Percentiles rank a stretch among this genome's conserved stretches.
Evolutionary conservation across 2,329 filamentous ascomycete species (phyloP).

Genomic region (Xylariales sp.): DNA sequence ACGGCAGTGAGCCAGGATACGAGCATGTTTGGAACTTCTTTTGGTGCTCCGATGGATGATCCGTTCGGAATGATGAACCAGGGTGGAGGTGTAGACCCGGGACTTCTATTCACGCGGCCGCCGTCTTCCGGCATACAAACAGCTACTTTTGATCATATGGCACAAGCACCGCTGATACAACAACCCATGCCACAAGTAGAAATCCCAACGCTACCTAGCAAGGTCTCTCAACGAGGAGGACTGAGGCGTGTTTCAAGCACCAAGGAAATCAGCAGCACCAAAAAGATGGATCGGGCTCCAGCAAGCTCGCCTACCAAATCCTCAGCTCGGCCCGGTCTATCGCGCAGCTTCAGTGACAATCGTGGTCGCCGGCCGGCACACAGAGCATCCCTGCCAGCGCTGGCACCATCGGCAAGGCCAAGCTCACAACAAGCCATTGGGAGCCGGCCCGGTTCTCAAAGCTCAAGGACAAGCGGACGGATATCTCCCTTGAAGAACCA

Average conservation of each 20-base stretch:
- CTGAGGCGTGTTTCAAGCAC: slow-evolving; percentile 41
- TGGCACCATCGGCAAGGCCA: slow-evolving; percentile 42
- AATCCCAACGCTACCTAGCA: slow-evolving; percentile 20
- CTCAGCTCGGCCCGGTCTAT: slow-evolving; percentile 41
- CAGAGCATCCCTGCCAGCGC: slow-evolving; percentile 35
- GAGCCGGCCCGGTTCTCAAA: slow-evolving; percentile 28
- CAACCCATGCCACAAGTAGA: slow-evolving; percentile 21
- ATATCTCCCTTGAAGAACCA: slow-evolving; percentile 50
- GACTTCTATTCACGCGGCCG: slow-evolving; percentile 51
- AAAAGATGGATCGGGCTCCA: slow-evolving; percentile 34
- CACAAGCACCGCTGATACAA: slow-evolving; percentile 21
- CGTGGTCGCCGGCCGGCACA: slow-evolving; percentile 39
- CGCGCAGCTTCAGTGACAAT: slow-evolving; percentile 51
- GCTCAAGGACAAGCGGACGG: slow-evolving; percentile 38
- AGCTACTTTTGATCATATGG: slow-evolving; percentile 27
- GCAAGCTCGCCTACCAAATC: slow-evolving; percentile 50
- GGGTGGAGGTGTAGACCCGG: slow-evolving; percentile 52
- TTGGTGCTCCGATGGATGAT: slow-evolving; percentile 41
- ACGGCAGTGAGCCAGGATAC: slow-evolving; percentile 32
- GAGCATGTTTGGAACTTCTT: slow-evolving; percentile 35
- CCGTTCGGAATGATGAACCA: slow-evolving; percentile 45
- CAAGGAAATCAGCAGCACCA: slow-evolving; percentile 37
- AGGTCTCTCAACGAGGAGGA: slow-evolving; percentile 26
- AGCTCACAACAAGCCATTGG: slow-evolving; percentile 17
- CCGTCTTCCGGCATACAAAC: slow-evolving; percentile 42